Percentiles rank a stretch among this genome's conserved stretches.
Conservation (phyloP, 2,329 filamentous ascomycete species). For the Colletotrichum gloeosporioides region DNA sequence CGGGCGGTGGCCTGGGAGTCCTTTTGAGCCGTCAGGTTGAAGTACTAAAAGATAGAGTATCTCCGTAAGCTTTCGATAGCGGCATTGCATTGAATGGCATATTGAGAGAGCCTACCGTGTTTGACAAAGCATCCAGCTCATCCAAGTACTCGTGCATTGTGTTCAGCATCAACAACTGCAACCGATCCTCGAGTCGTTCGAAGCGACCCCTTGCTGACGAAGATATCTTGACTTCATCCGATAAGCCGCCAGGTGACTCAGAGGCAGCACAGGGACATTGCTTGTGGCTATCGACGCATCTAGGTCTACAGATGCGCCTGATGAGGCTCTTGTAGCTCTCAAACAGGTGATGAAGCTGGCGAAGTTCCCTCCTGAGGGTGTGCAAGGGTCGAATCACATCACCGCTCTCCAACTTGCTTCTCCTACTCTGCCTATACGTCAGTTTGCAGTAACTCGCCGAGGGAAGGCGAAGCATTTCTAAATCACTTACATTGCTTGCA, state of each 20-base stretch:
- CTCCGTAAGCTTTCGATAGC: neutral
- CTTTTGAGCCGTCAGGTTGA: constrained; percentile 78
- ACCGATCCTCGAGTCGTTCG: constrained; percentile 61
- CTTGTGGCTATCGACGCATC: constrained; percentile 25
- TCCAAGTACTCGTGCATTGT: constrained; percentile 68
- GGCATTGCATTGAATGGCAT: neutral
- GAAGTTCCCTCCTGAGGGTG: constrained; percentile 64
- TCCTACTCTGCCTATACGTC: constrained; percentile 15
- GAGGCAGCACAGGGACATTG: neutral
- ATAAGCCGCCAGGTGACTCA: neutral
- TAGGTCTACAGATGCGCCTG: constrained; percentile 58
- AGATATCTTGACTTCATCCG: constrained; percentile 36
- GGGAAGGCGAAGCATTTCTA: neutral
- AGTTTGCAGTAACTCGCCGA: neutral
- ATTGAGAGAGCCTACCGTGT: constrained; percentile 56
- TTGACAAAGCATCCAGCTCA: constrained; percentile 74
- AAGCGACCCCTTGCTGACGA: constrained; percentile 61
- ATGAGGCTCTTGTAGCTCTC: constrained; percentile 65
- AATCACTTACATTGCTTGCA: constrained; percentile 35
- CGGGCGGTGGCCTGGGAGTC: constrained; percentile 75
- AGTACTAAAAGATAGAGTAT: constrained; percentile 61
- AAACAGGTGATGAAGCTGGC: constrained; percentile 65
- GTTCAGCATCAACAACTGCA: constrained; percentile 65
- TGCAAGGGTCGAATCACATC: constrained; percentile 65
- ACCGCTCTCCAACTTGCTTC: constrained; percentile 41